A percentile compares a stretch with the other conserved stretches of the same genome.
Conservation (phyloP, 495 filamentous ascomycete species). For the Pseudevernia furfuracea region DNA sequence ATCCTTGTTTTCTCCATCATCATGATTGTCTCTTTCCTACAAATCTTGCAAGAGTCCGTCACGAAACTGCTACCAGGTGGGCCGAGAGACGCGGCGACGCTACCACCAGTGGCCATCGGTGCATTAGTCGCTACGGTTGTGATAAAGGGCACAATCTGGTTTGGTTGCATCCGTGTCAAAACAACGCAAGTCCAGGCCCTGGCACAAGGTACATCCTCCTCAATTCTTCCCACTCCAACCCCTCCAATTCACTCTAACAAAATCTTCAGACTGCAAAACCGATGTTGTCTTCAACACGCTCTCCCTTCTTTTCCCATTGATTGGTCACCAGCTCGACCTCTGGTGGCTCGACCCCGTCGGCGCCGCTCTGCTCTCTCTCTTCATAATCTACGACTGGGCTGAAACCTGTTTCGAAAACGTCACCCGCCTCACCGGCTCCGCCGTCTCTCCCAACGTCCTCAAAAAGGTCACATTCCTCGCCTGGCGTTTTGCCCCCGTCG, state of each 20-base stretch:
- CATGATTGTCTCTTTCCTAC: conserved; percentile 80
- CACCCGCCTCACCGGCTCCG: conserved; percentile 72
- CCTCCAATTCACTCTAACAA: neutral
- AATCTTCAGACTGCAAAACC: conserved; percentile 39
- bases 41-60: conserved; percentile 68
- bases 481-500: conserved; percentile 85
- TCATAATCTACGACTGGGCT: conserved; percentile 82
- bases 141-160: conserved; percentile 72
- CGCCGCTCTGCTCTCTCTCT: conserved; percentile 70
- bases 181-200: conserved; percentile 85
- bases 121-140: conserved; percentile 78
- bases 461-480: conserved; percentile 83
- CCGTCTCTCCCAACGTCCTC: conserved; percentile 68
- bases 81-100: conserved; percentile 29
- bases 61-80: conserved; percentile 58
- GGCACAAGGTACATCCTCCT: conserved; percentile 45
- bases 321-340: conserved; percentile 61
- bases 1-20: conserved; percentile 74
- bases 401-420: conserved; percentile 69
- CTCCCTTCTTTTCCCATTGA: conserved; percentile 49
- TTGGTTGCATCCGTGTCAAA: conserved; percentile 80
- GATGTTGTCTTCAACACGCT: conserved; percentile 87
- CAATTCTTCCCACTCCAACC: neutral
- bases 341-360: conserved; percentile 87
- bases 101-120: conserved; percentile 45